These are phyloP conservation scores for Penicillium maclennaniae DNA, from an alignment of 495 filamentous ascomycete species.

Conservation along the genomic window DNA sequence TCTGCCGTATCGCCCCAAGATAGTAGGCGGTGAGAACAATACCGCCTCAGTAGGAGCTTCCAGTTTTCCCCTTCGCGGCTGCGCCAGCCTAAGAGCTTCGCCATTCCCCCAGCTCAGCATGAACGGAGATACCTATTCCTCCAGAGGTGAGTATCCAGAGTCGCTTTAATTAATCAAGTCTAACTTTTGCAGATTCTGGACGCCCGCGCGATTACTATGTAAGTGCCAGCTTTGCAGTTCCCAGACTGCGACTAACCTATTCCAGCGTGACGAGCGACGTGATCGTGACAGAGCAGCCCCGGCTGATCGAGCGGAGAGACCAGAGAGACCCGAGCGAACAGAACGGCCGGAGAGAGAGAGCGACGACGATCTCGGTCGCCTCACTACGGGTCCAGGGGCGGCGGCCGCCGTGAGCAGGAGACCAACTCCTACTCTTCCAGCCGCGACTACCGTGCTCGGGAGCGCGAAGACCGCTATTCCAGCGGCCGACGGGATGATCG, in stretches of 20 bases:
- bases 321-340: conserved; percentile 41
- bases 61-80: conserved; percentile 29
- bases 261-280: conserved; percentile 51
- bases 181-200: conserved; percentile 53
- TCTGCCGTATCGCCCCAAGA: conserved; percentile 20
- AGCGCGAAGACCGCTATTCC: conserved; percentile 73
- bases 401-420: conserved; percentile 61
- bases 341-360: conserved; percentile 33
- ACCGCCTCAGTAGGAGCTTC: conserved; percentile 20
- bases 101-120: conserved; percentile 48
- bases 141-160: conserved; percentile 57
- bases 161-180: conserved; percentile 1
- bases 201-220: conserved; percentile 74
- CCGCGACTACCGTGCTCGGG: conserved; percentile 82
- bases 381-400: conserved; percentile 57
- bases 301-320: conserved; percentile 16
- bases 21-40: conserved; percentile 24
- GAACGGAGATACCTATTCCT: conserved; percentile 85
- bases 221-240: conserved; percentile 27
- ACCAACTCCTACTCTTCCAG: conserved; percentile 86
- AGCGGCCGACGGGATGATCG: conserved; percentile 45
- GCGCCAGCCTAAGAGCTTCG: conserved; percentile 16
- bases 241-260: conserved; percentile 31
- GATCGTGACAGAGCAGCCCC: conserved; percentile 42
- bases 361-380: conserved; percentile 75